These are phyloP conservation scores for Boletus reticulatus DNA, from an alignment of 768 basidiomycete genomes.

Conservation along the genomic window DNA sequence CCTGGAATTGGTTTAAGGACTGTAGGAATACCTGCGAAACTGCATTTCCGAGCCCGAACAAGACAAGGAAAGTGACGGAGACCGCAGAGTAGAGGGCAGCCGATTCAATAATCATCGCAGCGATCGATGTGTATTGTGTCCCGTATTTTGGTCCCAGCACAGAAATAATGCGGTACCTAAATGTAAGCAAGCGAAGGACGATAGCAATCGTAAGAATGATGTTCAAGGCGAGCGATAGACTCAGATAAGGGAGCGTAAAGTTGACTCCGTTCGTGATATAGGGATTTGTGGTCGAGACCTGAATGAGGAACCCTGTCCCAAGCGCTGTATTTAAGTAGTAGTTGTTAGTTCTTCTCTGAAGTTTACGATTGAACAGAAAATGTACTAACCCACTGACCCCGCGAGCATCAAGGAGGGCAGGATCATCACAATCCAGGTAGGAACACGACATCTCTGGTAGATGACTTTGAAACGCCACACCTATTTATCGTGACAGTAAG, in stretches of 20 bases:
- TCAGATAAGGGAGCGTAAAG: constrained; percentile 24
- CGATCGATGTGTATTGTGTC: constrained; percentile 30
- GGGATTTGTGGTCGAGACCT: constrained; percentile 11
- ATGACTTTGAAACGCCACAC: constrained; percentile 20
- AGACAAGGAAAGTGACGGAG: constrained; percentile 30
- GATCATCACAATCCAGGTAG: constrained; percentile 7
- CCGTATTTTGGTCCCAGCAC: constrained; percentile 24
- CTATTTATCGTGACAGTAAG: not conserved
- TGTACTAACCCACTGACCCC: constrained; percentile 6
- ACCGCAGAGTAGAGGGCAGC: constrained; percentile 29
- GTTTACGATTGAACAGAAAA: not conserved
- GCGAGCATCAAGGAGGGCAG: constrained; percentile 10
- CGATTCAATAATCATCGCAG: constrained; percentile 37
- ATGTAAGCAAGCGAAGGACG: constrained; percentile 24
- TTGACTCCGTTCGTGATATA: constrained; percentile 9
- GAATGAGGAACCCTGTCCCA: constrained; percentile 9
- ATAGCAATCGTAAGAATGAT: constrained; percentile 33
- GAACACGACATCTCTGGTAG: constrained; percentile 4
- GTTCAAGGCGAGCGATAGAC: constrained; percentile 31
- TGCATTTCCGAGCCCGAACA: constrained; percentile 19
- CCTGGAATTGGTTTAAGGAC: constrained; percentile 30
- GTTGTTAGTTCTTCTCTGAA: not conserved
- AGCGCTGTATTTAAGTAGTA: not conserved
- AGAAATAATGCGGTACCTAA: constrained; percentile 10
- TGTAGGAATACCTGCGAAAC: constrained; percentile 32